A percentile compares a stretch with the other conserved stretches of the same genome.
Evolutionary conservation across 805 yeast genomes (phyloP).

Genomic region (Lachancea waltii): DNA sequence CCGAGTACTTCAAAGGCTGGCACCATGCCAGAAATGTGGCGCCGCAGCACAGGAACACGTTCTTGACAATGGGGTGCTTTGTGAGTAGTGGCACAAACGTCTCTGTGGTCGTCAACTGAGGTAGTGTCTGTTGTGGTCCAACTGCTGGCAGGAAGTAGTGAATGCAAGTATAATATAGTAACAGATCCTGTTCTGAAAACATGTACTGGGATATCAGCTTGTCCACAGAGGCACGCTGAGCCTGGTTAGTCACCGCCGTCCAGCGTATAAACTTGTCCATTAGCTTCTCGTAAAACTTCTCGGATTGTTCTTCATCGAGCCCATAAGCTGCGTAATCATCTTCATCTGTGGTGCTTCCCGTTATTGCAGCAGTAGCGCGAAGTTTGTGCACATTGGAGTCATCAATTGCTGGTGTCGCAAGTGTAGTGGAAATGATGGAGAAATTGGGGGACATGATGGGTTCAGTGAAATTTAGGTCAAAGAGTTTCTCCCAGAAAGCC

Average conservation of each 20-base stretch:
- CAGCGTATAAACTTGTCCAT: conserved; percentile 10
- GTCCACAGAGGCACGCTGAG: conserved; percentile 2
- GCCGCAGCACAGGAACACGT: conserved; percentile 18
- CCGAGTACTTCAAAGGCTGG: conserved; percentile 15
- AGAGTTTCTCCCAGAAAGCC: conserved; percentile 8
- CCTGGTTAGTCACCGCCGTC: conserved; percentile 2
- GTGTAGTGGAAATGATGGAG: conserved; percentile 4
- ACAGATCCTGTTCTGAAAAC: conserved; percentile 12
- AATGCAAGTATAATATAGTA: conserved; percentile 17
- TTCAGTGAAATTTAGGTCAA: conserved; percentile 6
- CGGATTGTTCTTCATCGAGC: conserved; percentile 10
- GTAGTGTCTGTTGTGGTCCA: conserved; percentile 19
- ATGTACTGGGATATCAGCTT: conserved; percentile 5
- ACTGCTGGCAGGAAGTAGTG: conserved; percentile 18
- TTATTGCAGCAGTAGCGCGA: conserved; percentile 4
- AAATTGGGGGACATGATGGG: conserved; percentile 8
- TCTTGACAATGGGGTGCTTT: conserved; percentile 14
- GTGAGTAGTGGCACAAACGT: conserved; percentile 16
- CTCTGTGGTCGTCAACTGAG: conserved; percentile 17
- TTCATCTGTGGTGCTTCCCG: conserved; percentile 3
- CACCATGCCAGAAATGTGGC: conserved; percentile 21
- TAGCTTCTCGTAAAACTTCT: conserved; percentile 6
- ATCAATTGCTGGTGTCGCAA: not conserved
- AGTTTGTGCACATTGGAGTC: too few relatives aligned
- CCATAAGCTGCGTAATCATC: conserved; percentile 10